Conservation (phyloP, 78 protist species). For the Chrysochromulina parva region DNA sequence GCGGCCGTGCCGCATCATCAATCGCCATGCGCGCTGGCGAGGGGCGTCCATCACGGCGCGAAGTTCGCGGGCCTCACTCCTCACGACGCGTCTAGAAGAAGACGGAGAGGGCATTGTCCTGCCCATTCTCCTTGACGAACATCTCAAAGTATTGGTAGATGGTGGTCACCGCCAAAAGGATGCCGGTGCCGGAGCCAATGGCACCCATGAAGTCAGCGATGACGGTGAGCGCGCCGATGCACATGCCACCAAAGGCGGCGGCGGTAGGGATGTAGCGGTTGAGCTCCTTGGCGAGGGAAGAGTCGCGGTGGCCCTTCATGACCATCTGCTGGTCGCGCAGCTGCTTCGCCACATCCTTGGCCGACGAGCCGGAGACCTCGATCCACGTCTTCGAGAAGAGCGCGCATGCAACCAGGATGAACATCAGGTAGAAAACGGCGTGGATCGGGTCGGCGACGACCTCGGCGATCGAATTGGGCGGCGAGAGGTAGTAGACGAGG, state of each 20-base stretch:
- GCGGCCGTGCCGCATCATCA: background rate
- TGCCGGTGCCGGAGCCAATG: conserved; percentile 99
- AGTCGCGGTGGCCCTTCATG: conserved; percentile 77
- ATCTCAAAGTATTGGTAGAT: conserved; percentile 97
- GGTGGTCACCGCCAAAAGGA: conserved; percentile 98
- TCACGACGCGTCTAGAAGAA: background rate
- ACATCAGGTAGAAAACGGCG: conserved; percentile 90
- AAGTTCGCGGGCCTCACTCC: background rate
- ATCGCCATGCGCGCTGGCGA: background rate
- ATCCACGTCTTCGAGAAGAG: conserved; percentile 97
- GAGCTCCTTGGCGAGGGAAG: conserved; percentile 72
- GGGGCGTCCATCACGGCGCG: background rate
- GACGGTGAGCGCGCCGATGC: conserved; percentile 98
- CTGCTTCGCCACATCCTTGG: conserved; percentile 95
- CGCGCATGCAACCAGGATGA: conserved; percentile 96
- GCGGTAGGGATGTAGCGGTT: conserved; percentile 99
- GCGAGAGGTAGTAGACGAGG: conserved; percentile 96
- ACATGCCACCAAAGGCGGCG: conserved; percentile 99
- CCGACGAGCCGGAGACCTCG: conserved; percentile 86
- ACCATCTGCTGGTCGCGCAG: conserved; percentile 88
- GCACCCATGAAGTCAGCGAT: conserved; percentile 95
- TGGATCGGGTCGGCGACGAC: conserved; percentile 94
- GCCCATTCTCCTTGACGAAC: conserved; percentile 92
- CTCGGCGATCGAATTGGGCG: conserved; percentile 84
- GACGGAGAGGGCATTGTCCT: conserved; percentile 55